phyloP scores from a whole-genome alignment of 208 protist genomes.

The Leishmania turanica region DNA sequence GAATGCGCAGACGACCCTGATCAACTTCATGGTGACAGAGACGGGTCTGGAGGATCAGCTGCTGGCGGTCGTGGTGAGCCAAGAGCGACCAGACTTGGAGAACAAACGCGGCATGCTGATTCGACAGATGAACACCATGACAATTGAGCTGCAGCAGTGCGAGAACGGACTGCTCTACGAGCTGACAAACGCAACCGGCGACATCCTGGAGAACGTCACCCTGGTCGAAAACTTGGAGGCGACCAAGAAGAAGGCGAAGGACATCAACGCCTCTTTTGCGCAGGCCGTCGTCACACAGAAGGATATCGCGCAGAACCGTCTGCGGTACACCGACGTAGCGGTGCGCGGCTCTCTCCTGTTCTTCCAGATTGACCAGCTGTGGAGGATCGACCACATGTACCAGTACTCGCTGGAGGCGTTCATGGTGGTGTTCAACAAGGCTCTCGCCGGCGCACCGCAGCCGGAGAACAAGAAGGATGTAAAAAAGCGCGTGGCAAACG shows the following conservation, averaged over 20 bases:
- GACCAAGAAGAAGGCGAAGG: slow-evolving; percentile 96
- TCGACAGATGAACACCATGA: slow-evolving; percentile 98
- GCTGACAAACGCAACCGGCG: slow-evolving; percentile 94
- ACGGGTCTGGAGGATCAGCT: slow-evolving; percentile 99
- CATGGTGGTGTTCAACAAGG: slow-evolving; percentile 98
- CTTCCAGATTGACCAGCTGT: slow-evolving; percentile 97
- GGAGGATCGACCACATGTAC: slow-evolving; percentile 98
- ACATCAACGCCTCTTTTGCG: slow-evolving; percentile 96
- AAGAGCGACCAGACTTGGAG: slow-evolving; percentile 98
- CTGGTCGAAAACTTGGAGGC: slow-evolving; percentile 97
- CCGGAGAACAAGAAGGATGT: slow-evolving; percentile 94
- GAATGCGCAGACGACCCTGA: slow-evolving; percentile 98
- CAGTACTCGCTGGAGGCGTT: slow-evolving; percentile 98
- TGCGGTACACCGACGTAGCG: slow-evolving; percentile 96
- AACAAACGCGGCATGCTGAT: slow-evolving; percentile 95
- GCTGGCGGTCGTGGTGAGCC: slow-evolving; percentile 97
- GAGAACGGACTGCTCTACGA: slow-evolving; percentile 97
- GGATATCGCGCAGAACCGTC: slow-evolving; percentile 95
- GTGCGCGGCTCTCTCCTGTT: slow-evolving; percentile 96
- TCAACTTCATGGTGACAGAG: slow-evolving; percentile 99
- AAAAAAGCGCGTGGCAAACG: slow-evolving; percentile 88
- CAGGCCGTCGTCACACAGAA: slow-evolving; percentile 94
- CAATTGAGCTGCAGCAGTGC: slow-evolving; percentile 97
- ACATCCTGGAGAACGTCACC: slow-evolving; percentile 96
- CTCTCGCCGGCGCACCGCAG: slow-evolving; percentile 86